Base-by-base conservation (phyloP, 2,329 filamentous ascomycete species). In the Ophiostoma australiae region DNA sequence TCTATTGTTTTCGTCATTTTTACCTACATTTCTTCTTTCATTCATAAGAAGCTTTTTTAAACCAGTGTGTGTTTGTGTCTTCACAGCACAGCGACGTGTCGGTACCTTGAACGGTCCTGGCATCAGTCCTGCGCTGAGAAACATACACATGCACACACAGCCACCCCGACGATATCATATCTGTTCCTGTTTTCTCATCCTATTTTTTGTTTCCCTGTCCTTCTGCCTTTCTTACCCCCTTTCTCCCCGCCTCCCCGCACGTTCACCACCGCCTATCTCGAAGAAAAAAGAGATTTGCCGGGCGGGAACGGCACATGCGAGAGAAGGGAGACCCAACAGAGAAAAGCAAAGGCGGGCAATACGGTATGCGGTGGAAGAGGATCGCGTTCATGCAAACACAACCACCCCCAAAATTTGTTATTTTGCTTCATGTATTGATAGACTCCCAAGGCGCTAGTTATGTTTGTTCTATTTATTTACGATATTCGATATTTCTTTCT, bases 371-470 rank as follows among this genome's bases (percentile, higher is more conserved):
- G 23, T 23, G n/a, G 20, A 35, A 41, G n/a, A 41, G 39, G 66
- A 27, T 13, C n/a, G 37, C 35, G 66, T 67, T 44, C 39, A 67
- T 63, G 27, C 58, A 63, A 63, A 20, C 44, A 48, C 17, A 17
- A 48, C 44, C 10, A 39, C 20, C 17, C 52, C 66, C 66, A 31
- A 67, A 67, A 67, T 48, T 23, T 67, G 66, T 67, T 39, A 67
- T 67, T 41, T 48, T 48, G 37, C 39, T 67, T 48, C 20, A 67
- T 67, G 66, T 67, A 67, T 67, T 67, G 66, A 67, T 67, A 67
- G 66, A 67, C 66, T 39, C 37, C 63, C 37, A 41, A 27, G 66
- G 66, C 66, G 66, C 66, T 67, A 44, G 33, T 69, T 61, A 68
- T 52, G 37, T 67, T 70, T 11, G 31, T 69, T 55, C 58, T 63